Conservation (phyloP, 176 grass and related monocot genomes). For the Carex kokanica region DNA sequence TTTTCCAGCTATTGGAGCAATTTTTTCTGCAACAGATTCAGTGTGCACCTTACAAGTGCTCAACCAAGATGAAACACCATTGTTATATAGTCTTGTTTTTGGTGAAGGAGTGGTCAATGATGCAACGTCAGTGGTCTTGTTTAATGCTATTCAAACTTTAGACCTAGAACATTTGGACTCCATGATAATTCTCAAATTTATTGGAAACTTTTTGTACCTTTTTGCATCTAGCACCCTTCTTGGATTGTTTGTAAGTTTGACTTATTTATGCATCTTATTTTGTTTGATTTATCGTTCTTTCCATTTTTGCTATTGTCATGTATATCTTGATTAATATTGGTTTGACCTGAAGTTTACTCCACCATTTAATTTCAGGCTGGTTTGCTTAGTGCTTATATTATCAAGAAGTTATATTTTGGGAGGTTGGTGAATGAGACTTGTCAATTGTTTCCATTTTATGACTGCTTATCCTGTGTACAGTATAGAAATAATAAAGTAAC, state of each 20-base stretch:
- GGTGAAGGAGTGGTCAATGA: constrained; percentile 98
- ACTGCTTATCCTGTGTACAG: not conserved
- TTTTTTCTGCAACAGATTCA: constrained; percentile 93
- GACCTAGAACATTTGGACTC: constrained; percentile 45
- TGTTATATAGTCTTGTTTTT: constrained; percentile 92
- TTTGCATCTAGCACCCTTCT: constrained; percentile 72
- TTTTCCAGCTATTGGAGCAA: constrained; percentile 84
- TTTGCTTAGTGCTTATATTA: constrained; percentile 87
- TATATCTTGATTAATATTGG: constrained; percentile 15
- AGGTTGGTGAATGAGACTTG: constrained; percentile 45
- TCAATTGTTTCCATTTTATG: constrained; percentile 9
- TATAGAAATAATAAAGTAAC: not conserved
- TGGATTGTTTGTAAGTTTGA: constrained; percentile 70
- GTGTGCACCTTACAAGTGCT: constrained; percentile 98
- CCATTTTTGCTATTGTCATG: not conserved
- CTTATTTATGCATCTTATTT: constrained; percentile 12
- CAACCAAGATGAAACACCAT: constrained; percentile 86
- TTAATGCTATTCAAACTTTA: constrained; percentile 85
- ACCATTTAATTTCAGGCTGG: constrained; percentile 46
- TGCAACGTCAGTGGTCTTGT: constrained; percentile 89
- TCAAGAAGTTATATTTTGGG: constrained; percentile 91
- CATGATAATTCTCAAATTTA: constrained; percentile 42
- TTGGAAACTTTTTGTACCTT: constrained; percentile 66
- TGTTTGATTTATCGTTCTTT: not conserved
- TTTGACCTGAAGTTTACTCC: constrained; percentile 1